Evolutionary conservation across 1,284 basidiomycete genomes (phyloP).

Genomic region (Sporisorium exsertum): DNA sequence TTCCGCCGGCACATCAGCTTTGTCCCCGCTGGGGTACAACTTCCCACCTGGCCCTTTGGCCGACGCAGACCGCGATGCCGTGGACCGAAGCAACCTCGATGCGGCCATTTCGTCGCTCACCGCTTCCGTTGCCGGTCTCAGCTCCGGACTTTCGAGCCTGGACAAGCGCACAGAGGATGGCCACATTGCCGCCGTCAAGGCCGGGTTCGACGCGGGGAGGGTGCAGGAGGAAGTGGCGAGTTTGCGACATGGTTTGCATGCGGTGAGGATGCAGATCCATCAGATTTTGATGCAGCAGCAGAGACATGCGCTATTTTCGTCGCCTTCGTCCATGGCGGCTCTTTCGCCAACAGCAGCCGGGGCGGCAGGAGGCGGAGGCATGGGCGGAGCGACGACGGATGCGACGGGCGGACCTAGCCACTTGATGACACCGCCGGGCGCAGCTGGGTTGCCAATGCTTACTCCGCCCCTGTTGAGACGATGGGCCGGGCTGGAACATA

Average conservation of each 20-base stretch:
- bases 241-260: constrained; percentile 50
- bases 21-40: constrained; percentile 8
- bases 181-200: constrained; percentile 44
- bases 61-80: not conserved
- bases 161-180: constrained; percentile 50
- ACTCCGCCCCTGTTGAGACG: constrained; percentile 37
- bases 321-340: not conserved
- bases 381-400: not conserved
- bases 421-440: not conserved
- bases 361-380: not conserved
- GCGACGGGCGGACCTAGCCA: not conserved
- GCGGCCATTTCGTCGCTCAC: constrained; percentile 31
- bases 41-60: not conserved
- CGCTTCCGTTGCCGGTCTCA: constrained; percentile 19
- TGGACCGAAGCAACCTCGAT: constrained; percentile 35
- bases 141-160: constrained; percentile 18
- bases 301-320: constrained; percentile 38
- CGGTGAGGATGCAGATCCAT: constrained; percentile 55
- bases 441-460: constrained; percentile 20
- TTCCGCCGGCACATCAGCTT: not conserved
- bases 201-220: constrained; percentile 48
- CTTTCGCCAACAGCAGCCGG: not conserved
- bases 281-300: constrained; percentile 50
- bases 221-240: constrained; percentile 54
- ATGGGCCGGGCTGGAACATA: constrained; percentile 48